A percentile compares a stretch with the other conserved stretches of the same genome.
Evolutionary conservation across 352 stramenopile species (phyloP).

Genomic region (Pythium rhizo-oryzae): DNA sequence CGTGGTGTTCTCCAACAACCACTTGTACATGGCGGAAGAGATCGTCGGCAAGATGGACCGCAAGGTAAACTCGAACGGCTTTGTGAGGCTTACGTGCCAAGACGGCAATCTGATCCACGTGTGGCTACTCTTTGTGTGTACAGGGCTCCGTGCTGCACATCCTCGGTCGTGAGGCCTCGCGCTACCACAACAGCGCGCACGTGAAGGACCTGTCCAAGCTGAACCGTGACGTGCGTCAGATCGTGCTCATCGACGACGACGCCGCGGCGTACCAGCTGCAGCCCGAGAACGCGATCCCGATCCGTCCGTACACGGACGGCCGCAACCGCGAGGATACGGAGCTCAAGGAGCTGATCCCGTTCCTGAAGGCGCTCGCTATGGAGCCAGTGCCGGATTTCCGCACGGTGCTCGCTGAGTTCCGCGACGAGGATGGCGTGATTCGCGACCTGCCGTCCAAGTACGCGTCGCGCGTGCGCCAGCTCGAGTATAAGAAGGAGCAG

Average conservation of each 20-base stretch:
- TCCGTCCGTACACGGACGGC: slow-evolving; percentile 79
- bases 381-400: slow-evolving; percentile 80
- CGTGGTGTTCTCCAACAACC: slow-evolving; percentile 88
- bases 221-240: slow-evolving; percentile 80
- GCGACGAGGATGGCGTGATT: slow-evolving; percentile 80
- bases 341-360: slow-evolving; percentile 83
- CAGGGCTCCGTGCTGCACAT: slow-evolving; percentile 78
- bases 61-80: slow-evolving; percentile 39
- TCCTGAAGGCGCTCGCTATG: slow-evolving; percentile 80
- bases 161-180: slow-evolving; percentile 79
- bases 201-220: slow-evolving; percentile 84
- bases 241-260: slow-evolving; percentile 87
- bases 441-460: slow-evolving; percentile 82
- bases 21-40: slow-evolving; percentile 75
- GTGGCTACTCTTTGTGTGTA: neutral
- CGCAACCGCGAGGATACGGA: slow-evolving; percentile 80
- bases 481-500: slow-evolving; percentile 84
- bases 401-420: slow-evolving; percentile 75
- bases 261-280: slow-evolving; percentile 81
- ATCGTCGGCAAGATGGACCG: slow-evolving; percentile 80
- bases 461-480: slow-evolving; percentile 65
- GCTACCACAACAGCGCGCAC: slow-evolving; percentile 81
- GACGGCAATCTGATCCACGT: neutral
- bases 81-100: neutral
- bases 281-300: slow-evolving; percentile 81